Percentiles rank a stretch among this genome's conserved stretches.
Evolutionary conservation across 345 rosid genomes (phyloP).

Genomic region (Passiflora organensis): DNA sequence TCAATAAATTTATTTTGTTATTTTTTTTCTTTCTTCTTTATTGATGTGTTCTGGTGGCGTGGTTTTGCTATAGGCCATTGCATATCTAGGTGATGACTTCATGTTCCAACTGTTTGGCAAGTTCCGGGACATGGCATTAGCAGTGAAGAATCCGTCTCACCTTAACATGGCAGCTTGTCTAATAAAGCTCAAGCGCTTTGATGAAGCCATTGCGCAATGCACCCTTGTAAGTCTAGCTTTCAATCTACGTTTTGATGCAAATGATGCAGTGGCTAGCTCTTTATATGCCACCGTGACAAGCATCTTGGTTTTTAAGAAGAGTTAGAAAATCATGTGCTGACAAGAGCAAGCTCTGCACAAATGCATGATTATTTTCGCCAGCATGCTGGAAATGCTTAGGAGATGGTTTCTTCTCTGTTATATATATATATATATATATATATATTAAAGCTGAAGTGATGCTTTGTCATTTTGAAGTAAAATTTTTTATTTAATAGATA

Average conservation of each 20-base stretch:
- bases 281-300: background rate
- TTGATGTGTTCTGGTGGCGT: conserved; percentile 18
- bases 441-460: background rate
- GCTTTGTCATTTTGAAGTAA: background rate
- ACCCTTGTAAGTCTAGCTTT: conserved; percentile 46
- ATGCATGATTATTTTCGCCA: too few species aligned
- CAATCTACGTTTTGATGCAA: background rate
- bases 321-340: background rate
- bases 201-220: conserved; percentile 89
- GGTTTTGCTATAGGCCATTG: conserved; percentile 57
- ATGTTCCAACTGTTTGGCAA: conserved; percentile 97
- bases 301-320: background rate
- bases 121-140: conserved; percentile 93
- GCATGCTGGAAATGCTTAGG: too few species aligned
- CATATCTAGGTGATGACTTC: conserved; percentile 92
- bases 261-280: background rate
- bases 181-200: conserved; percentile 71
- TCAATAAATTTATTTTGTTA: background rate
- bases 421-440: background rate
- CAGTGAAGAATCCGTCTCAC: conserved; percentile 97
- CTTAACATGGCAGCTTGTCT: conserved; percentile 88
- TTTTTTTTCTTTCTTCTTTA: background rate
- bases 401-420: too few species aligned
- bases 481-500: background rate
- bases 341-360: background rate